These are phyloP conservation scores for Ceratocystiopsis brevicomis DNA, from an alignment of 2,329 filamentous ascomycete genomes.

Conservation along the genomic window DNA sequence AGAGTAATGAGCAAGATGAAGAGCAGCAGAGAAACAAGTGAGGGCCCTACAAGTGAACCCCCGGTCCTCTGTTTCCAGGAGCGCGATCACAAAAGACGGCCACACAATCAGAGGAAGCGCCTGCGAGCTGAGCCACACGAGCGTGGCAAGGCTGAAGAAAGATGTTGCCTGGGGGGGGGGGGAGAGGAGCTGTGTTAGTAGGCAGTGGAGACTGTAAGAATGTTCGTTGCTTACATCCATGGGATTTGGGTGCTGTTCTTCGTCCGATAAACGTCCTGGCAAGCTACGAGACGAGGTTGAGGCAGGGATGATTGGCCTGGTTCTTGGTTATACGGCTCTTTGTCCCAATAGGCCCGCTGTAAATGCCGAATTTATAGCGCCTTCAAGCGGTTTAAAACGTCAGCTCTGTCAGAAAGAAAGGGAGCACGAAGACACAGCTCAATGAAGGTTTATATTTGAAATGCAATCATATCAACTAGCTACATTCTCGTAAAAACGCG, in stretches of 20 bases:
- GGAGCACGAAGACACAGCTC: too few relatives aligned
- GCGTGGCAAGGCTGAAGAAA: conserved; percentile 30
- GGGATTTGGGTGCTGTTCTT: too few relatives aligned
- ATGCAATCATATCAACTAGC: too few relatives aligned
- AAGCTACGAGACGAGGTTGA: not conserved
- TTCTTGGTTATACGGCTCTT: too few relatives aligned
- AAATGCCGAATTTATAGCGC: too few relatives aligned
- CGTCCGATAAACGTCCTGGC: not conserved
- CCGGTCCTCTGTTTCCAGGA: conserved; percentile 16
- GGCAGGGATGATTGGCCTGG: too few relatives aligned
- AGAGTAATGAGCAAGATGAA: not conserved
- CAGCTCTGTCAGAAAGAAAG: too few relatives aligned
- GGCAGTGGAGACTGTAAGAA: not conserved
- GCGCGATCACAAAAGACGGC: conserved; percentile 26
- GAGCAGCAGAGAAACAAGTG: not conserved
- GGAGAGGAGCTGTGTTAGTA: not conserved
- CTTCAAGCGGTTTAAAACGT: too few relatives aligned
- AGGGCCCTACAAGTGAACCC: not conserved
- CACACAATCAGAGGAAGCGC: conserved; percentile 27
- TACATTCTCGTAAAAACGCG: too few relatives aligned
- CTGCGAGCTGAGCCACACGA: conserved; percentile 31
- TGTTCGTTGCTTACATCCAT: conserved; percentile 1
- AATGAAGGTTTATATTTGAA: too few relatives aligned
- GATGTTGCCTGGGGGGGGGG: conserved; percentile 23
- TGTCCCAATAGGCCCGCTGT: too few relatives aligned